Percentiles rank a stretch among this genome's conserved stretches.
Conservation (phyloP, 257 asterid genomes). For the Handroanthus guayacan region DNA sequence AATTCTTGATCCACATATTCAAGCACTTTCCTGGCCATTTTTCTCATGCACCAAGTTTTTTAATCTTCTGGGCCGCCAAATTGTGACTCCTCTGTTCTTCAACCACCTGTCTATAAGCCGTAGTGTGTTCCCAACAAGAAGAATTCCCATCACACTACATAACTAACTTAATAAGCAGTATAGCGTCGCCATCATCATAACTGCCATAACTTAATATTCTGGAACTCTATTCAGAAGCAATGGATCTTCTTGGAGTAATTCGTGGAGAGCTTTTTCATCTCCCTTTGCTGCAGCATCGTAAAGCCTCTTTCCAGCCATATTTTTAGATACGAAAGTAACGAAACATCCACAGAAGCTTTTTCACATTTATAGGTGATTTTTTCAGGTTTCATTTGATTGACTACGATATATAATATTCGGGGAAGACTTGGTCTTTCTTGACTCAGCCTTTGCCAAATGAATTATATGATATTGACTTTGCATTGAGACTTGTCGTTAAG, state of each 20-base stretch:
- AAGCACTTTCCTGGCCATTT: conserved; percentile 24
- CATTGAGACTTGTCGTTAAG: not conserved
- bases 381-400: too few species aligned
- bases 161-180: conserved; percentile 48
- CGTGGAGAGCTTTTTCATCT: conserved; percentile 28
- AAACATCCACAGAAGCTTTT: not conserved
- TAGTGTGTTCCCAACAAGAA: conserved; percentile 51
- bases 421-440: too few species aligned
- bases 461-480: conserved; percentile 16
- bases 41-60: conserved; percentile 10
- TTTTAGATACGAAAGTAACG: not conserved
- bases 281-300: conserved; percentile 51
- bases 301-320: conserved; percentile 39
- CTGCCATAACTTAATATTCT: conserved; percentile 2
- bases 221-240: conserved; percentile 47
- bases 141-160: conserved; percentile 46
- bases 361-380: not conserved
- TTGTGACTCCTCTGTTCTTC: conserved; percentile 30
- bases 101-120: conserved; percentile 46
- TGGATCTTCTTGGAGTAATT: conserved; percentile 42
- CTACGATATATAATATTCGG: too few species aligned
- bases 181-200: conserved; percentile 51
- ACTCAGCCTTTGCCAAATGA: too few species aligned
- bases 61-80: conserved; percentile 28
- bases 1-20: not conserved